phyloP scores from a whole-genome alignment of 108 stramenopile species.

The Nitzschia palea region DNA sequence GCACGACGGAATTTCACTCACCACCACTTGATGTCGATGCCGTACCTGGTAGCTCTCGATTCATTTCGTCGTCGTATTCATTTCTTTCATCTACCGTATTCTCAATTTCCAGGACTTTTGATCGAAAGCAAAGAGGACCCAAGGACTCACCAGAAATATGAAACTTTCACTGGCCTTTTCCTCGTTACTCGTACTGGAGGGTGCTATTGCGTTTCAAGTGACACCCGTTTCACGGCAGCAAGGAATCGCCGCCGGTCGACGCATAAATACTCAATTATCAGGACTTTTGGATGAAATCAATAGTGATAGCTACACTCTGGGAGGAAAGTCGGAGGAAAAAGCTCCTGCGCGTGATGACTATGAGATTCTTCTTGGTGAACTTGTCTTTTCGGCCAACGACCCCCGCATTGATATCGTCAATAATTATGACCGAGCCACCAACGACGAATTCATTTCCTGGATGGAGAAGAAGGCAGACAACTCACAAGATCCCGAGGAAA shows the following conservation, averaged over 20 bases:
- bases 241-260: slow-evolving; percentile 7
- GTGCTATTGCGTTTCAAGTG: not conserved
- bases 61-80: too few relatives aligned
- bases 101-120: too few relatives aligned
- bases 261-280: not conserved
- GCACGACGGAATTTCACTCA: too few relatives aligned
- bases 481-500: slow-evolving; percentile 78
- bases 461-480: slow-evolving; percentile 61
- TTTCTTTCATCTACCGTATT: too few relatives aligned
- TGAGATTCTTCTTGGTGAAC: slow-evolving; percentile 85
- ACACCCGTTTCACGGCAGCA: not conserved
- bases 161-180: not conserved
- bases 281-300: slow-evolving; percentile 87
- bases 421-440: slow-evolving; percentile 64
- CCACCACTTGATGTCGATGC: too few relatives aligned
- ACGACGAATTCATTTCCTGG: slow-evolving; percentile 64
- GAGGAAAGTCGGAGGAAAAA: slow-evolving; percentile 28
- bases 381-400: slow-evolving; percentile 88
- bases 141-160: not conserved
- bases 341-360: slow-evolving; percentile 49
- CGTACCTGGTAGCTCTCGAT: too few relatives aligned
- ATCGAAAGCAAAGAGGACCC: too few relatives aligned
- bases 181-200: not conserved
- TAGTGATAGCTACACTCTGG: slow-evolving; percentile 69
- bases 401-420: slow-evolving; percentile 87